Base-by-base conservation (phyloP, 495 filamentous ascomycete genomes). In the Daldinia bambusicola region DNA sequence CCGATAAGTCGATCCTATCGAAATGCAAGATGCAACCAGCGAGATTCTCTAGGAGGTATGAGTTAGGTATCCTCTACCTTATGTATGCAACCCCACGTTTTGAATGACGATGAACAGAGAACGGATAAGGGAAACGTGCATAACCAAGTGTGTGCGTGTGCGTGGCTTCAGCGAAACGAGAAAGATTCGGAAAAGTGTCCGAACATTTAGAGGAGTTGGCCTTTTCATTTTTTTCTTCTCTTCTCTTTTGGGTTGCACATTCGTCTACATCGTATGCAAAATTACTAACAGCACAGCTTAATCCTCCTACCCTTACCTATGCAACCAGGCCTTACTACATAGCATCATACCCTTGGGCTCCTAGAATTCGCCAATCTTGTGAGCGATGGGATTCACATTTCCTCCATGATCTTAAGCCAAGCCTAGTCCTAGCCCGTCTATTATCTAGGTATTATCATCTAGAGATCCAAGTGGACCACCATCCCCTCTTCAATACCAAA, bases 41-140 rank as follows among this genome's bases (percentile, higher is more conserved):
- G 65, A 65, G 61, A 68, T 72, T 72, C 55, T 56, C 63, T 48
- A 48, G 48, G 56, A 60, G 45, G 69, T 53, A 53, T 66, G 58
- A 64, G 60, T 60, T 71, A 45, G n/a, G n/a, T 57, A 20, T 18
- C 20, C 43, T 48, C 41, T 41, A 4, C 38, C 26, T 43, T 37
- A 59, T 63, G 58, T 63, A 71, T 73, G 70, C 53, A 69, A 69
- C 70, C 70, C 70, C 70, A 73, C 70, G 70, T 69, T 73, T 60
- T 69, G 51, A 16, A 69, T 69, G 66, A 69, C 58, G 61, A 73
- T 22, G 66, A 69, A 60, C 61, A 69, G 50, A 60, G 58, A 66
- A 66, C 61, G 65, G 65, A 58, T 48, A 61, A 52, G 55, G 55
- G 65, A 65, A 66, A 61, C 41, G 38, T 72, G 65, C 70, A 72